phyloP scores from a whole-genome alignment of 768 basidiomycete genomes.

The Russula compacta region DNA sequence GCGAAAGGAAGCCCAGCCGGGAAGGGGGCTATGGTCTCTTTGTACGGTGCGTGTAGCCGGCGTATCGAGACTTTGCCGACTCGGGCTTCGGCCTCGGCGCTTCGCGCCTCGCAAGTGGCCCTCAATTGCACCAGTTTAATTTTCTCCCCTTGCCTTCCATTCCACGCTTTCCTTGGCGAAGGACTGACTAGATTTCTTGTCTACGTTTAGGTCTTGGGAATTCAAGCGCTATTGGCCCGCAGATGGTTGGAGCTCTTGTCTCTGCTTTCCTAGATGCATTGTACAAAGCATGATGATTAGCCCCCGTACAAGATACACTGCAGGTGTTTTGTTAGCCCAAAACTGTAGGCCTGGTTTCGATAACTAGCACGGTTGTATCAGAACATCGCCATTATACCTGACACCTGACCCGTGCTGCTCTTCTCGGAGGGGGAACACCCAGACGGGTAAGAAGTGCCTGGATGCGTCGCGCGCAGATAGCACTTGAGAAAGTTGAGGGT shows the following conservation, averaged over 20 bases:
- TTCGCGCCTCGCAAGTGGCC: too few species aligned
- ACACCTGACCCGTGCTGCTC: too few species aligned
- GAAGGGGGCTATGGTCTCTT: constrained; percentile 80
- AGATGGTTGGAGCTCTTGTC: constrained; percentile 13
- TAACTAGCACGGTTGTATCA: too few species aligned
- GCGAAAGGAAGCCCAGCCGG: constrained; percentile 57
- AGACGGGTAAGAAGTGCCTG: too few species aligned
- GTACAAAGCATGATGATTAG: constrained; percentile 16
- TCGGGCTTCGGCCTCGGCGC: too few species aligned
- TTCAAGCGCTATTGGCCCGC: constrained; percentile 20
- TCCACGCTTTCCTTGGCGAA: background rate
- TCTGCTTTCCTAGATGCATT: constrained; percentile 18
- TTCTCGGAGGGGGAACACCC: too few species aligned
- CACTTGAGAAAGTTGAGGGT: background rate
- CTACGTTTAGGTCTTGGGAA: constrained; percentile 16
- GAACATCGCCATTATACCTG: too few species aligned
- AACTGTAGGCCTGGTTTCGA: too few species aligned
- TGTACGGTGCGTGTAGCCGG: constrained; percentile 69
- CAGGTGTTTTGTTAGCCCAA: too few species aligned
- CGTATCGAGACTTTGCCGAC: background rate
- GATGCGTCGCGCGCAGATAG: too few species aligned
- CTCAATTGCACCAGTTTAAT: background rate
- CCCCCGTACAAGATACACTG: background rate
- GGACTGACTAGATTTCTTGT: background rate
- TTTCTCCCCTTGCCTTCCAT: background rate